Conservation (phyloP, 176 grass and related monocot species). For the Urochloa ruziziensis region DNA sequence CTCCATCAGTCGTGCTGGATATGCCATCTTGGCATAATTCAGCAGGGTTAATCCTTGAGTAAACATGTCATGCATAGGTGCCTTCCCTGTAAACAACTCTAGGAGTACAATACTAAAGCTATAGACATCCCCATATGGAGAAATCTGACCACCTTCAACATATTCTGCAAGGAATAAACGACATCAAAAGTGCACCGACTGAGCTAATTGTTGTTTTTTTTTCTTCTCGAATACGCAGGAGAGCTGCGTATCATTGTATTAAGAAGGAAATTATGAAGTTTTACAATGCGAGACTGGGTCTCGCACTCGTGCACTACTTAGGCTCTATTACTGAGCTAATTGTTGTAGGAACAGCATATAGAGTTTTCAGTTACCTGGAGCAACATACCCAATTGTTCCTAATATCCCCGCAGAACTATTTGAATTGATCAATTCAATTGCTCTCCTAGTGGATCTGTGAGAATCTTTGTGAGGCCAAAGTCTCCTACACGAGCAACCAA, state of each 20-base stretch:
- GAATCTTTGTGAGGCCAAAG: slow-evolving; percentile 45
- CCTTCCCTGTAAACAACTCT: slow-evolving; percentile 53
- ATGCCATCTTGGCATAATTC: slow-evolving; percentile 2
- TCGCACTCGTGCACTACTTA: no score
- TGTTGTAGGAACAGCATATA: no score
- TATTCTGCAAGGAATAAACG: slow-evolving; percentile 33
- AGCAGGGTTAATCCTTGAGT: slow-evolving; percentile 26
- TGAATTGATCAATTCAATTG: slow-evolving; percentile 30
- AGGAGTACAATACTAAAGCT: slow-evolving; percentile 50
- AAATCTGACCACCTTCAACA: slow-evolving; percentile 2
- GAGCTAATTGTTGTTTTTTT: no score
- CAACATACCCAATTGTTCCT: slow-evolving; percentile 54
- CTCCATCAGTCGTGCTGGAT: slow-evolving; percentile 6
- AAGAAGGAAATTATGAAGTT: no score
- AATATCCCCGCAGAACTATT: slow-evolving; percentile 18
- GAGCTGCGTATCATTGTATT: no score
- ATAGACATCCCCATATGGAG: slow-evolving; percentile 29
- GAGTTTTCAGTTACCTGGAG: slow-evolving; percentile 38
- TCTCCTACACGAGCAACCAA: slow-evolving; percentile 46
- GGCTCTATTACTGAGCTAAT: no score
- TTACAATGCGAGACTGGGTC: no score
- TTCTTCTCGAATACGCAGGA: no score
- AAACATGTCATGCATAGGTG: slow-evolving; percentile 35
- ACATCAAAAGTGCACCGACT: background rate
- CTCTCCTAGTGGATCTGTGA: background rate